Conservation (phyloP, 2,329 filamentous ascomycete species). For the Penicillium fuscoglaucum region DNA sequence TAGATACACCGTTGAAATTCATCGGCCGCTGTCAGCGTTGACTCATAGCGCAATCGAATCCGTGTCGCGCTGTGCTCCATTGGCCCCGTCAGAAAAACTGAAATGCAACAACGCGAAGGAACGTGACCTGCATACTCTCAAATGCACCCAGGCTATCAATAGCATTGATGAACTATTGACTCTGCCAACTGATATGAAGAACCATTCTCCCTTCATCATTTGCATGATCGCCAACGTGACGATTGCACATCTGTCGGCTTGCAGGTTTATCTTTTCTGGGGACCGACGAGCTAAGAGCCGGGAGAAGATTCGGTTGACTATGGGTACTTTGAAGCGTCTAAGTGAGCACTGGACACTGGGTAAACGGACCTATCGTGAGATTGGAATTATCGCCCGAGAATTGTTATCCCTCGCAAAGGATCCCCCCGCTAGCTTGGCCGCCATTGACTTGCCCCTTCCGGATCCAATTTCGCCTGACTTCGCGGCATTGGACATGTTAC, state of each 20-base stretch:
- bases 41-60: constrained; percentile 40
- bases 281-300: constrained; percentile 35
- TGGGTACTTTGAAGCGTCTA: constrained; percentile 41
- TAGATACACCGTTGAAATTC: constrained; percentile 40
- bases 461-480: neutral
- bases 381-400: constrained; percentile 42
- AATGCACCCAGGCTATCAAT: constrained; percentile 39
- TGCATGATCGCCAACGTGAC: constrained; percentile 45
- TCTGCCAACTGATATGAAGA: constrained; percentile 35
- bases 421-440: neutral
- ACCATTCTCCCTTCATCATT: constrained; percentile 43
- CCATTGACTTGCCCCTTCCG: neutral
- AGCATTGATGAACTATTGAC: constrained; percentile 41
- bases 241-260: constrained; percentile 61
- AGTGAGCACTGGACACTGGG: constrained; percentile 39
- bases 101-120: constrained; percentile 15
- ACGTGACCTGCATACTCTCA: constrained; percentile 41
- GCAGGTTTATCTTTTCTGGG: constrained; percentile 37
- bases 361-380: constrained; percentile 37
- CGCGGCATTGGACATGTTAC: neutral
- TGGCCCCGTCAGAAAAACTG: constrained; percentile 14
- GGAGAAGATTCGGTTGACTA: constrained; percentile 43
- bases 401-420: constrained; percentile 19
- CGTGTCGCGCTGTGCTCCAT: constrained; percentile 37
- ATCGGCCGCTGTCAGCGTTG: constrained; percentile 43